Evolutionary conservation across 2,329 filamentous ascomycete genomes (phyloP).

Genomic region (Colletotrichum incanum): DNA sequence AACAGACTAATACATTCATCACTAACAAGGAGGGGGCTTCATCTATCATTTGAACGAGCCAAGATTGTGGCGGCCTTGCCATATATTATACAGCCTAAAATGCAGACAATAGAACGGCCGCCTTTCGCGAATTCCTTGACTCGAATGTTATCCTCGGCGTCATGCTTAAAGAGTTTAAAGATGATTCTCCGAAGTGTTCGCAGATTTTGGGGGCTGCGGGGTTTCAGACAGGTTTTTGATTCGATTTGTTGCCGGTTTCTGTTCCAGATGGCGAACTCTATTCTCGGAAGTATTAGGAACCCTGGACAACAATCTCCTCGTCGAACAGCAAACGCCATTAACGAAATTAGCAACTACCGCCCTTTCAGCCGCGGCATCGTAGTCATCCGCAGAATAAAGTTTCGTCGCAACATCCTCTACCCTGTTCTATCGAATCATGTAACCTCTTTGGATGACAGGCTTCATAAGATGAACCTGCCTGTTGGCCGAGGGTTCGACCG

Average conservation of each 20-base stretch:
- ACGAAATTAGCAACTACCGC: background rate
- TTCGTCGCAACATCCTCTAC: slow-evolving; percentile 18
- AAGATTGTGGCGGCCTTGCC: slow-evolving; percentile 6
- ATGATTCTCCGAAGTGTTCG: background rate
- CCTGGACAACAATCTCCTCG: background rate
- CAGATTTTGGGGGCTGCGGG: slow-evolving; percentile 9
- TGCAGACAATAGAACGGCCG: background rate
- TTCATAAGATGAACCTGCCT: slow-evolving; percentile 28
- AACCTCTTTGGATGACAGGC: background rate
- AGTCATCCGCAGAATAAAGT: slow-evolving; percentile 21
- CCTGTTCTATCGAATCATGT: background rate
- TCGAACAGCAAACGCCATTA: too few species aligned
- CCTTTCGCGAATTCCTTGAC: slow-evolving; percentile 17
- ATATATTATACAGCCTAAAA: slow-evolving; percentile 25
- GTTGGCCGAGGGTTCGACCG: slow-evolving; percentile 17
- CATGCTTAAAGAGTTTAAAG: background rate
- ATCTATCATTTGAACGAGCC: slow-evolving; percentile 11
- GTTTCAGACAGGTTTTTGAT: slow-evolving; percentile 36
- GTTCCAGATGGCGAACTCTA: slow-evolving; percentile 29
- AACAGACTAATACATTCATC: slow-evolving; percentile 2
- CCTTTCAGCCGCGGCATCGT: background rate
- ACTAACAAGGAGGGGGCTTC: background rate
- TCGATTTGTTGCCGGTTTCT: slow-evolving; percentile 16
- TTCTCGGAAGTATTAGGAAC: background rate
- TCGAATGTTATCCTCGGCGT: background rate